phyloP scores from a whole-genome alignment of 352 stramenopile species.

The Globisporangium middletonii region DNA sequence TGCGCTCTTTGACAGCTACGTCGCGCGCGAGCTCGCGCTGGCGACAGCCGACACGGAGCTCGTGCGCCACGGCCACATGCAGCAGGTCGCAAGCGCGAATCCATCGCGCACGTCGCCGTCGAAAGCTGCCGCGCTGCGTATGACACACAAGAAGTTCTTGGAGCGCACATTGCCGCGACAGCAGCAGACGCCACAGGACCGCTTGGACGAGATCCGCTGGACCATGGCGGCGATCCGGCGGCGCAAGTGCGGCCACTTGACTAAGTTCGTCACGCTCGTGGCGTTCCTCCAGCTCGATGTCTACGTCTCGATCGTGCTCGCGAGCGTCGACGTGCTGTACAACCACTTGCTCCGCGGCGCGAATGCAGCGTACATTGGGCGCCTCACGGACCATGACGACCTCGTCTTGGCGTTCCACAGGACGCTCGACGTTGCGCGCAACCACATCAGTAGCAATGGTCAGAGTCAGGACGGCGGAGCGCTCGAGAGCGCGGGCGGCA shows the following conservation, averaged over 20 bases:
- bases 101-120: conserved; percentile 14
- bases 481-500: background rate
- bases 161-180: conserved; percentile 16
- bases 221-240: conserved; percentile 61
- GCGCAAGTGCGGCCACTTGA: conserved; percentile 44
- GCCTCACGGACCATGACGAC: conserved; percentile 22
- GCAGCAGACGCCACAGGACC: conserved; percentile 16
- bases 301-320: conserved; percentile 25
- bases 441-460: background rate
- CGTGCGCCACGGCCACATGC: conserved; percentile 48
- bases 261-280: conserved; percentile 44
- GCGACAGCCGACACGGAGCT: conserved; percentile 47
- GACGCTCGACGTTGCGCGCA: conserved; percentile 5
- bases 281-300: conserved; percentile 55
- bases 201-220: conserved; percentile 56
- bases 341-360: conserved; percentile 34
- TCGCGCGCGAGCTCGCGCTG: conserved; percentile 41
- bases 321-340: conserved; percentile 38
- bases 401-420: conserved; percentile 29
- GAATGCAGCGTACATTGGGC: conserved; percentile 29
- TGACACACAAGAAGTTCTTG: conserved; percentile 15
- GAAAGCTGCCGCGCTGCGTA: conserved; percentile 15
- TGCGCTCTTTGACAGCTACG: conserved; percentile 47
- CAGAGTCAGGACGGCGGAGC: background rate
- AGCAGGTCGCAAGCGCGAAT: conserved; percentile 12